These are phyloP conservation scores for Xylariaceae sp. DNA, from an alignment of 2,329 filamentous ascomycete species.

Conservation along the genomic window DNA sequence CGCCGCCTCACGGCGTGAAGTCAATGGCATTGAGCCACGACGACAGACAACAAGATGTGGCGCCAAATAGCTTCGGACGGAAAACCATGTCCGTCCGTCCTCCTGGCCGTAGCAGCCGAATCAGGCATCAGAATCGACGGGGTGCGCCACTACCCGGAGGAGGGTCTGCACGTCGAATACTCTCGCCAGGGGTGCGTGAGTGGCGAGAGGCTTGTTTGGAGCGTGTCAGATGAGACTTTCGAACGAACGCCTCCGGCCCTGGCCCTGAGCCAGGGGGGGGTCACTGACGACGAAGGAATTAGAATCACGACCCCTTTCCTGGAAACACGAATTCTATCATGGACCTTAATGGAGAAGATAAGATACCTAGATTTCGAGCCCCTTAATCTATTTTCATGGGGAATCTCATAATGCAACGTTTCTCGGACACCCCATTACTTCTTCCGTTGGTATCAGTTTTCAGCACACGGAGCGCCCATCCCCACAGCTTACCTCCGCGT, in stretches of 20 bases:
- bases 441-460: not conserved
- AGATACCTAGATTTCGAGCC: not conserved
- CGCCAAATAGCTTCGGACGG: slow-evolving; percentile 48
- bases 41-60: slow-evolving; percentile 44
- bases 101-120: too few species aligned
- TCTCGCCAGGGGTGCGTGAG: slow-evolving; percentile 35
- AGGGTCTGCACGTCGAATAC: slow-evolving; percentile 32
- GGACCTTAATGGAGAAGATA: too few species aligned
- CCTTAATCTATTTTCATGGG: too few species aligned
- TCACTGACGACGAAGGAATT: too few species aligned
- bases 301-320: too few species aligned
- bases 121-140: slow-evolving; percentile 22
- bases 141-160: slow-evolving; percentile 22
- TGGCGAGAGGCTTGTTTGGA: slow-evolving; percentile 39
- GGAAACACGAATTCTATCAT: too few species aligned
- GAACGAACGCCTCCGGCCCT: too few species aligned
- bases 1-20: not conserved
- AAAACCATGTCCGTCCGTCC: slow-evolving; percentile 44
- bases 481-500: slow-evolving; percentile 15
- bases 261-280: too few species aligned
- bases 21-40: not conserved
- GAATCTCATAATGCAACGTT: not conserved
- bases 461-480: slow-evolving; percentile 7
- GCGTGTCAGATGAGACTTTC: slow-evolving; percentile 9
- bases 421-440: not conserved